Percentiles rank a stretch among this genome's conserved stretches.
These are phyloP conservation scores for Colletotrichum euphorbiae DNA, from an alignment of 2,329 filamentous ascomycete species.

Conservation along the genomic window DNA sequence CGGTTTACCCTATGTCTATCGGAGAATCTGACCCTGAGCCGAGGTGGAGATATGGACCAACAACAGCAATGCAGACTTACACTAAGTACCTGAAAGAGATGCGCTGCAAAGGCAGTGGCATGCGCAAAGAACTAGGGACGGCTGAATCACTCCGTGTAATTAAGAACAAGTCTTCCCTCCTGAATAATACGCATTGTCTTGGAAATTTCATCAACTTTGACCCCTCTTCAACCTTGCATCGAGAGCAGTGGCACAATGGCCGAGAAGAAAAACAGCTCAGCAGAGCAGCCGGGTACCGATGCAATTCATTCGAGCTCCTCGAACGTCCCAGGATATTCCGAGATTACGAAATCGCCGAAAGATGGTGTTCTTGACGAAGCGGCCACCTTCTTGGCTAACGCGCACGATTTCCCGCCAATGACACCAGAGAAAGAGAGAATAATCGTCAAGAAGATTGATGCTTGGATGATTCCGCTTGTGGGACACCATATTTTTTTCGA, in stretches of 20 bases:
- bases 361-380: constrained; percentile 8
- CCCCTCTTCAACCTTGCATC: too few species aligned
- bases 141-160: not conserved
- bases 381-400: not conserved
- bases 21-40: constrained; percentile 1
- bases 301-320: not conserved
- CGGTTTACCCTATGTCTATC: not conserved
- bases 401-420: not conserved
- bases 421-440: not conserved
- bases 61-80: not conserved
- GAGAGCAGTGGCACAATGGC: not conserved
- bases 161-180: not conserved
- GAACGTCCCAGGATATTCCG: not conserved
- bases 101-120: too few species aligned
- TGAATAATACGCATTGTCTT: not conserved
- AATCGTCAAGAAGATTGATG: not conserved
- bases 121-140: too few species aligned
- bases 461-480: constrained; percentile 6
- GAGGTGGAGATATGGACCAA: constrained; percentile 1
- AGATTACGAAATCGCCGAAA: not conserved
- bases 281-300: not conserved
- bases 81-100: not conserved
- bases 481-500: too few species aligned
- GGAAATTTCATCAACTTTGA: not conserved
- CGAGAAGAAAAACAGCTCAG: not conserved